Conservation (phyloP, 345 rosid genomes). For the Atalantia buxifolia region DNA sequence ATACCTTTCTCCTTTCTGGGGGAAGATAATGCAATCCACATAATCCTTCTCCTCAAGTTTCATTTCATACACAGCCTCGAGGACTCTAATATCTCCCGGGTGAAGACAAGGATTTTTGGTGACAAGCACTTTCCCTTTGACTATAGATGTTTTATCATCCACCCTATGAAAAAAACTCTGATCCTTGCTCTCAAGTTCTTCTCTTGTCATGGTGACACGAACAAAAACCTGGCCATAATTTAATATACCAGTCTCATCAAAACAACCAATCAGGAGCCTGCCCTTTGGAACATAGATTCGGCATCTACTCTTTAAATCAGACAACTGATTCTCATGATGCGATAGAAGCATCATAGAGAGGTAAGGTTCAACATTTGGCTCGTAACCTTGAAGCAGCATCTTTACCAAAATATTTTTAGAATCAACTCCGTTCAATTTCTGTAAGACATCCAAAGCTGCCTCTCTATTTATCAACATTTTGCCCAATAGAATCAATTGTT, state of each 20-base stretch:
- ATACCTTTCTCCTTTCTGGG: conserved; percentile 83
- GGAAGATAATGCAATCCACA: conserved; percentile 80
- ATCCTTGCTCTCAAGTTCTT: conserved; percentile 48
- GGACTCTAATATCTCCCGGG: conserved; percentile 93
- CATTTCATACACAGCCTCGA: conserved; percentile 63
- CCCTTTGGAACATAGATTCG: conserved; percentile 82
- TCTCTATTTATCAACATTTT: conserved; percentile 61
- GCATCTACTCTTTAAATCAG: conserved; percentile 70
- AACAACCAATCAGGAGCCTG: conserved; percentile 75
- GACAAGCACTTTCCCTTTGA: conserved; percentile 72
- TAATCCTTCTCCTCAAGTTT: conserved; percentile 62
- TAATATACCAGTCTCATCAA: conserved; percentile 74
- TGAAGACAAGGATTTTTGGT: conserved; percentile 97
- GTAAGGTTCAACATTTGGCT: conserved; percentile 72
- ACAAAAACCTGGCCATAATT: conserved; percentile 85
- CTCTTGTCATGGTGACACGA: conserved; percentile 63
- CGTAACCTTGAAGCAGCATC: conserved; percentile 76
- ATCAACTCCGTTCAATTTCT: conserved; percentile 50
- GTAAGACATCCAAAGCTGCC: conserved; percentile 68
- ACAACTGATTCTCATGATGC: conserved; percentile 58
- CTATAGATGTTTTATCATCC: conserved; percentile 60
- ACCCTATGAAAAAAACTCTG: conserved; percentile 53
- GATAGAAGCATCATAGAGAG: conserved; percentile 86
- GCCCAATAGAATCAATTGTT: conserved; percentile 56
- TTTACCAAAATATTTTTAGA: conserved; percentile 53